These are phyloP conservation scores for Pleurozium schreberi DNA, from an alignment of 225 moss, liverwort and hornwort species.

Conservation along the genomic window DNA sequence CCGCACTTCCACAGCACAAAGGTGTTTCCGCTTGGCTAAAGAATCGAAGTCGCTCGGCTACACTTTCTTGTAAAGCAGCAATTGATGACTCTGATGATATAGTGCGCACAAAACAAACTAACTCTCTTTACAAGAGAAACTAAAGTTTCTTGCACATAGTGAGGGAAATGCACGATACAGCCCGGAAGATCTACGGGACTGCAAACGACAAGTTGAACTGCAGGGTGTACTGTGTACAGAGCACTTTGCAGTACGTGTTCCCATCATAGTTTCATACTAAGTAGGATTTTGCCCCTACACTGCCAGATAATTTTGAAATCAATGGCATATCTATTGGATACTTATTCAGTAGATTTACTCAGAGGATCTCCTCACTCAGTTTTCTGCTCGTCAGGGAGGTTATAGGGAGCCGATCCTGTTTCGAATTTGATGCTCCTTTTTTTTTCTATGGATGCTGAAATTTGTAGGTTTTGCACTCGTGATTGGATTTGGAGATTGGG, in stretches of 20 bases:
- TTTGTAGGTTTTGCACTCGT: background rate
- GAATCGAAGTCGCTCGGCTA: background rate
- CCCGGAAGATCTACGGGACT: no score
- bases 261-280: no score
- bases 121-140: background rate
- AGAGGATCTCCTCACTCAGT: background rate
- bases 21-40: no score
- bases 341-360: background rate
- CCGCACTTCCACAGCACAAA: background rate
- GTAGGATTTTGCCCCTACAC: background rate
- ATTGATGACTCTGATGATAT: background rate
- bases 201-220: background rate
- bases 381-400: background rate
- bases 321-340: background rate
- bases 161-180: background rate
- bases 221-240: background rate
- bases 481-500: background rate
- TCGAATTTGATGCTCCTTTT: background rate
- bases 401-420: background rate
- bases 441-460: background rate
- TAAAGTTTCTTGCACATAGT: no score
- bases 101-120: background rate
- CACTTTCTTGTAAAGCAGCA: background rate
- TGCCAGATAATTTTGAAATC: background rate
- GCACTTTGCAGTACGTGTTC: background rate